A percentile compares a stretch with the other conserved stretches of the same genome.
Conservation (phyloP, 2,329 filamentous ascomycete species). For the Talaromyces sp. region DNA sequence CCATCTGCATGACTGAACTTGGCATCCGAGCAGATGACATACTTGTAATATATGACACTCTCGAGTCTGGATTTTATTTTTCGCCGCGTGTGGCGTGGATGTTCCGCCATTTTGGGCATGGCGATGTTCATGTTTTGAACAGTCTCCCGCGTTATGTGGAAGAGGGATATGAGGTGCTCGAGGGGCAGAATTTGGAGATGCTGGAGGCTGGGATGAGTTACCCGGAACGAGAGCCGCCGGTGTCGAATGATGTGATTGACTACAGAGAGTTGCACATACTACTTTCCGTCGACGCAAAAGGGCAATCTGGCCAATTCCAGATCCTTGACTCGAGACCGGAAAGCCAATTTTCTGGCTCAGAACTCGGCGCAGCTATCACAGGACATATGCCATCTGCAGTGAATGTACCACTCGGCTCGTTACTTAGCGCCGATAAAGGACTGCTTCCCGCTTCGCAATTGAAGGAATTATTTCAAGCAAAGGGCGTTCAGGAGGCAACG, state of each 20-base stretch:
- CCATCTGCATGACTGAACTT: constrained; percentile 21
- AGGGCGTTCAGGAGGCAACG: constrained; percentile 20
- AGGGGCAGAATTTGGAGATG: constrained; percentile 2
- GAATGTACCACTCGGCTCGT: constrained; percentile 26
- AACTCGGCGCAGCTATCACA: constrained; percentile 20
- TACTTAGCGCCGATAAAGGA: constrained; percentile 20
- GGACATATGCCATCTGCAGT: constrained; percentile 29
- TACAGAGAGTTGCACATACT: not conserved
- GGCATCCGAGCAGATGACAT: constrained; percentile 25
- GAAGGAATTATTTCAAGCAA: constrained; percentile 18
- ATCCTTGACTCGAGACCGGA: constrained; percentile 25
- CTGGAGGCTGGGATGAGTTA: not conserved
- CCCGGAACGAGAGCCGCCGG: not conserved
- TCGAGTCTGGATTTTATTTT: constrained; percentile 28
- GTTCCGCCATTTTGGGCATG: constrained; percentile 28
- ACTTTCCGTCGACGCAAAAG: not conserved
- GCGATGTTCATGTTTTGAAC: constrained; percentile 29
- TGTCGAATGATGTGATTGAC: not conserved
- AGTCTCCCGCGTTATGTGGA: constrained; percentile 28
- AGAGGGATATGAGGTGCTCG: constrained; percentile 21
- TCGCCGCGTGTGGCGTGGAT: constrained; percentile 31
- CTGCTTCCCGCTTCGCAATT: constrained; percentile 17
- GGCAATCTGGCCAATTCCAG: constrained; percentile 12
- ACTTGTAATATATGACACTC: constrained; percentile 30
- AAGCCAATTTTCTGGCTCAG: constrained; percentile 23